Evolutionary conservation across 2,329 filamentous ascomycete species (phyloP).

Genomic region (Lachnellula willkommii): DNA sequence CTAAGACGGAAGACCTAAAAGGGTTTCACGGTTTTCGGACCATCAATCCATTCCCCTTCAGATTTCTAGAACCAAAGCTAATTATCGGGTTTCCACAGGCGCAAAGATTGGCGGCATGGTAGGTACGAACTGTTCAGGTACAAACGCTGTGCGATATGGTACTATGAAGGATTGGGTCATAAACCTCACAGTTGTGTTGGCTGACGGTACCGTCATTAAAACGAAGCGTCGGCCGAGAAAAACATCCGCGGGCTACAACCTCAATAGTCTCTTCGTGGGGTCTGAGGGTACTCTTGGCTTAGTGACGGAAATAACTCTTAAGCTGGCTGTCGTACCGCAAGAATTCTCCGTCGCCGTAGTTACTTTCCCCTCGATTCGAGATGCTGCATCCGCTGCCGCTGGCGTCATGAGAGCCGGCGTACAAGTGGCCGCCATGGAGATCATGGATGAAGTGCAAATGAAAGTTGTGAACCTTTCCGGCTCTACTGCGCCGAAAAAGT

Average conservation of each 20-base stretch:
- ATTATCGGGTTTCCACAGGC: constrained; percentile 16
- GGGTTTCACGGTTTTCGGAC: too few relatives aligned
- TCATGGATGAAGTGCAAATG: constrained; percentile 90
- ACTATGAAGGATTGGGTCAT: constrained; percentile 89
- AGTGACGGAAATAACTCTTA: constrained; percentile 78
- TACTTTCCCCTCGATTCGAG: constrained; percentile 69
- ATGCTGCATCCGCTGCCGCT: constrained; percentile 69
- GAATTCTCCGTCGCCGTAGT: constrained; percentile 74
- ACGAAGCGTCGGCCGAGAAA: constrained; percentile 73
- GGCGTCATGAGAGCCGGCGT: constrained; percentile 62
- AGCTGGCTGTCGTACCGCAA: constrained; percentile 70
- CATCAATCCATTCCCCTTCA: too few relatives aligned
- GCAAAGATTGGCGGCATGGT: constrained; percentile 82
- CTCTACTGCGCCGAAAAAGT: constrained; percentile 60
- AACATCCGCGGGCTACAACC: constrained; percentile 76
- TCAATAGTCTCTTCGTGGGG: constrained; percentile 74
- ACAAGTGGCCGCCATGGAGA: constrained; percentile 48
- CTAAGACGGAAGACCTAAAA: too few relatives aligned
- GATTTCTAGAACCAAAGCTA: constrained; percentile 34
- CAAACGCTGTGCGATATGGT: constrained; percentile 74
- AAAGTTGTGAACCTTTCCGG: constrained; percentile 71
- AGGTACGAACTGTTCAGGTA: constrained; percentile 71
- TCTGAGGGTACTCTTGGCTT: constrained; percentile 77
- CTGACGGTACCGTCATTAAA: constrained; percentile 74
- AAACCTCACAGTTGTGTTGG: constrained; percentile 73